phyloP scores from a whole-genome alignment of 163 green algal genomes.

The Scenedesmus sp. region DNA sequence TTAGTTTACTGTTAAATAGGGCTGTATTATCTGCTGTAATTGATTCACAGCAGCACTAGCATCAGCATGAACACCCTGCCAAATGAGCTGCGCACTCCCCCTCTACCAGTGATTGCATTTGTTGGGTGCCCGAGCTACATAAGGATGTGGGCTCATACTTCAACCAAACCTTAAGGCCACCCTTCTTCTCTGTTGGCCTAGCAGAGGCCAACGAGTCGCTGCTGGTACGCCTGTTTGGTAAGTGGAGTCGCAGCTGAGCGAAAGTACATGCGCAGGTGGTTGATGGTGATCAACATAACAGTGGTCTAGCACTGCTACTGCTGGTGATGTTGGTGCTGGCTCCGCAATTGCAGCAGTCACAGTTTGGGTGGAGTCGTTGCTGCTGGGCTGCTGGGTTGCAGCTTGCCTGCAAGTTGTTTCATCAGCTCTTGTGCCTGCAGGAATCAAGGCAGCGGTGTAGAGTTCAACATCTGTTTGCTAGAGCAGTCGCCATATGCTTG shows the following conservation, averaged over 20 bases:
- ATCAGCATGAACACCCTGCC: constrained; percentile 53
- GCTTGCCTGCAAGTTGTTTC: neutral
- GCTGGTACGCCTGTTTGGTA: constrained; percentile 74
- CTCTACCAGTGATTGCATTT: constrained; percentile 80
- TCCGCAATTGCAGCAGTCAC: too few relatives aligned
- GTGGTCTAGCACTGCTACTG: neutral
- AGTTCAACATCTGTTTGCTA: constrained; percentile 55
- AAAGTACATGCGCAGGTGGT: neutral
- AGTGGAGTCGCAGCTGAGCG: neutral
- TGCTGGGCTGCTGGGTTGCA: neutral
- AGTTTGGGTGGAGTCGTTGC: neutral
- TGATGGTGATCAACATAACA: neutral
- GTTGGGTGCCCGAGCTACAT: constrained; percentile 73
- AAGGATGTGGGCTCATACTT: constrained; percentile 74
- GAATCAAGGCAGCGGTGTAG: too few relatives aligned
- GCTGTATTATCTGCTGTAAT: neutral
- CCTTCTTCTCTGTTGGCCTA: constrained; percentile 74
- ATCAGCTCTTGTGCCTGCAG: neutral
- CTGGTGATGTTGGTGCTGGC: neutral
- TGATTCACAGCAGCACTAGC: constrained; percentile 31
- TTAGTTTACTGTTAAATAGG: neutral
- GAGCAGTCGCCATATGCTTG: neutral
- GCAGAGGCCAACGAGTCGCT: constrained; percentile 67
- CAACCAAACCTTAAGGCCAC: constrained; percentile 70
- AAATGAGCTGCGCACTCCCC: constrained; percentile 75